These are phyloP conservation scores for Malus sieversii DNA, from an alignment of 306 rosid species.

Conservation along the genomic window DNA sequence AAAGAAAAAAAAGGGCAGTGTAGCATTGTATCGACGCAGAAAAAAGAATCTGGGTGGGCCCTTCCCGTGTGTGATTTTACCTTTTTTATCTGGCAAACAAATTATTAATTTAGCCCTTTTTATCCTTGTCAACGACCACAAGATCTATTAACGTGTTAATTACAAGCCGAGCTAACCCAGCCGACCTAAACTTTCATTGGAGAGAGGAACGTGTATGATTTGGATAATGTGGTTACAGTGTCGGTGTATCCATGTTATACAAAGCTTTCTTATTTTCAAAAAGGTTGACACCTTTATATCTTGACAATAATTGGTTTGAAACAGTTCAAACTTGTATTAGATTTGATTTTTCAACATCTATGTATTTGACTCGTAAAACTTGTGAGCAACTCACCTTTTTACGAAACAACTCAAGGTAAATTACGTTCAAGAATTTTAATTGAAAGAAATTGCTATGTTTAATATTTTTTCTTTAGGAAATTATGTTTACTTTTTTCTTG, in stretches of 20 bases:
- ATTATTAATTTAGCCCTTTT: not conserved
- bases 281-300: not conserved
- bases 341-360: no score
- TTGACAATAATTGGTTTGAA: not conserved
- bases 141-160: not conserved
- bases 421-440: not conserved
- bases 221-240: not conserved
- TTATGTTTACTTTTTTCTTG: no score
- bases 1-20: no score
- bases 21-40: conserved; percentile 19
- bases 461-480: no score
- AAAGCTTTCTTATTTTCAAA: no score
- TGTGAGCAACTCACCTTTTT: no score
- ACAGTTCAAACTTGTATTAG: not conserved
- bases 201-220: not conserved
- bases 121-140: not conserved
- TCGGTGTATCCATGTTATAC: no score
- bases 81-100: not conserved
- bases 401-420: not conserved
- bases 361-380: not conserved
- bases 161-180: not conserved
- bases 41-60: conserved; percentile 16
- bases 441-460: no score
- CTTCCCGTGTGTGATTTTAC: not conserved
- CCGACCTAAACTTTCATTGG: not conserved